phyloP scores from a whole-genome alignment of 371 early-diverging fungal genomes.

The Mucor racemosus region DNA sequence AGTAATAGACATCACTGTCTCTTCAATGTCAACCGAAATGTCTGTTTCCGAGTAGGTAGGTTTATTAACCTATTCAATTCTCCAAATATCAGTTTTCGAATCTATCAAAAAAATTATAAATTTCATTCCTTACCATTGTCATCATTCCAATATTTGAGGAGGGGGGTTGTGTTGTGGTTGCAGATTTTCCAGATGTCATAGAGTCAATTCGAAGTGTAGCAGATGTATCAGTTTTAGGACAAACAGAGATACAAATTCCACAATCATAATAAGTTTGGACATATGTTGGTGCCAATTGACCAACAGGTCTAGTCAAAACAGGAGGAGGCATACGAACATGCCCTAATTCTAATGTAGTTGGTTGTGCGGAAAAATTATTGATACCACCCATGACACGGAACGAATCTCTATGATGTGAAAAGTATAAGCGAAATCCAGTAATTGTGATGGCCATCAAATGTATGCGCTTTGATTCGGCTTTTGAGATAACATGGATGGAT shows the following conservation, averaged over 20 bases:
- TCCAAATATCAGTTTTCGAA: background rate
- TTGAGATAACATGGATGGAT: slow-evolving; percentile 69
- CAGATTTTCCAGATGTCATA: slow-evolving; percentile 61
- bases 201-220: slow-evolving; percentile 68
- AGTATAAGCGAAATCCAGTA: slow-evolving; percentile 78
- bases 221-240: slow-evolving; percentile 27
- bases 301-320: background rate
- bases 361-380: slow-evolving; percentile 17
- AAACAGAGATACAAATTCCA: slow-evolving; percentile 21
- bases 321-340: slow-evolving; percentile 75
- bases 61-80: background rate
- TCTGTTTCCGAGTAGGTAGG: slow-evolving; percentile 3
- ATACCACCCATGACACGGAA: slow-evolving; percentile 9
- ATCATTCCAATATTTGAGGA: background rate
- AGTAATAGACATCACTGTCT: slow-evolving; percentile 33
- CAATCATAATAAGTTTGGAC: slow-evolving; percentile 20
- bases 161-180: background rate
- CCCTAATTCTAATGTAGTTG: slow-evolving; percentile 65
- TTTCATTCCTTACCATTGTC: background rate
- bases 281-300: background rate
- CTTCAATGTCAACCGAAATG: background rate
- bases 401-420: slow-evolving; percentile 53
- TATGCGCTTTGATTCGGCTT: slow-evolving; percentile 63
- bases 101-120: background rate
- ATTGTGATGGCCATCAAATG: slow-evolving; percentile 74